A percentile compares a stretch with the other conserved stretches of the same genome.
Conservation (phyloP, 2,329 filamentous ascomycete species). For the Kalmusia sp. region DNA sequence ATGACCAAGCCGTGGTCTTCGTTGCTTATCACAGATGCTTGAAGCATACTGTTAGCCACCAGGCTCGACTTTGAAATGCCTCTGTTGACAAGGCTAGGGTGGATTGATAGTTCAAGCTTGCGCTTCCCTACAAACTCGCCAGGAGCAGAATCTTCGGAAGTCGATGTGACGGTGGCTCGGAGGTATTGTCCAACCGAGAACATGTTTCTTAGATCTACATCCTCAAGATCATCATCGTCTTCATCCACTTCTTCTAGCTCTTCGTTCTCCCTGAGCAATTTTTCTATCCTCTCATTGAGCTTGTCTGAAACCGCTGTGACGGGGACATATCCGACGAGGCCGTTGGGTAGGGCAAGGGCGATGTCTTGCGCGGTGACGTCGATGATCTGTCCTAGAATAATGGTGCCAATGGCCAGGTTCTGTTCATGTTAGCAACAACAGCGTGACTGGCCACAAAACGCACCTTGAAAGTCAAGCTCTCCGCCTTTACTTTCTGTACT, state of each 20-base stretch:
- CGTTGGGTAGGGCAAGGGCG: conserved; percentile 87
- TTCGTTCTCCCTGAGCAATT: conserved; percentile 67
- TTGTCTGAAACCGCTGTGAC: conserved; percentile 89
- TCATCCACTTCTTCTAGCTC: conserved; percentile 64
- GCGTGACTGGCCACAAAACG: conserved; percentile 24
- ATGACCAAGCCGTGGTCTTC: conserved; percentile 96
- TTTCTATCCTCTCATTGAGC: conserved; percentile 78
- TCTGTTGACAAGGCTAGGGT: conserved; percentile 79
- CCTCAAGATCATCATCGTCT: conserved; percentile 59
- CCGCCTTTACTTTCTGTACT: conserved; percentile 69
- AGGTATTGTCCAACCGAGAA: conserved; percentile 89
- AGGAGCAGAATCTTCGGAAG: conserved; percentile 67
- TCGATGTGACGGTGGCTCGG: conserved; percentile 82
- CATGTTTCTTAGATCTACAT: conserved; percentile 75
- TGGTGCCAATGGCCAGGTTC: conserved; percentile 83
- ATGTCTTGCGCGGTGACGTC: conserved; percentile 82
- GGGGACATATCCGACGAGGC: conserved; percentile 86
- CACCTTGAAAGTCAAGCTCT: conserved; percentile 90
- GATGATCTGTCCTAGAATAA: conserved; percentile 86
- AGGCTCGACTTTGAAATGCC: conserved; percentile 76
- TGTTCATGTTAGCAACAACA: conserved; percentile 47
- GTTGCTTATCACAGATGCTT: conserved; percentile 88
- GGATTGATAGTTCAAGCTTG: conserved; percentile 85
- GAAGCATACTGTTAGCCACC: conserved; percentile 77
- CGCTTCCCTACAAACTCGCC: conserved; percentile 66